A percentile compares a stretch with the other conserved stretches of the same genome.
phyloP scores from a whole-genome alignment of 2,329 filamentous ascomycete species.

The Cylindrodendrum hubeiense region DNA sequence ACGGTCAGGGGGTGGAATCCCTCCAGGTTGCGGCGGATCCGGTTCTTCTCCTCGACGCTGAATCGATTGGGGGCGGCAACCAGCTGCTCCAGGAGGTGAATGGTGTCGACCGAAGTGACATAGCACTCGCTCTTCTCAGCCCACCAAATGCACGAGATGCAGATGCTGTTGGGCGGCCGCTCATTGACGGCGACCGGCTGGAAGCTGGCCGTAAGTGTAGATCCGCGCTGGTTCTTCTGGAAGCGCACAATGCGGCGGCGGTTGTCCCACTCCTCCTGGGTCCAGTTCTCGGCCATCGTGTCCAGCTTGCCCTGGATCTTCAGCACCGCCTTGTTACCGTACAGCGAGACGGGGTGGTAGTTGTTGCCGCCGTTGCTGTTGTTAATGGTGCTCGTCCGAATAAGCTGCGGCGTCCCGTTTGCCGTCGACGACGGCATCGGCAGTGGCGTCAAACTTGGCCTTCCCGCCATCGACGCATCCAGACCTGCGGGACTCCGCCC shows the following conservation, averaged over 20 bases:
- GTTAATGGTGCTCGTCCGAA: slow-evolving; percentile 68
- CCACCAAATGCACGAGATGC: slow-evolving; percentile 98
- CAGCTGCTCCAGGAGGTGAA: slow-evolving; percentile 91
- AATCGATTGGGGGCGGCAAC: slow-evolving; percentile 82
- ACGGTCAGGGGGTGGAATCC: slow-evolving; percentile 94
- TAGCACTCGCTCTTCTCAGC: slow-evolving; percentile 90
- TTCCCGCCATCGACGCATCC: slow-evolving; percentile 57
- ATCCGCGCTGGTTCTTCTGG: slow-evolving; percentile 83
- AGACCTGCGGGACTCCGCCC: slow-evolving; percentile 58
- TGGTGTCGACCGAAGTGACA: slow-evolving; percentile 97
- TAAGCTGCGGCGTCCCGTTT: slow-evolving; percentile 59
- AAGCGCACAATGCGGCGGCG: slow-evolving; percentile 91
- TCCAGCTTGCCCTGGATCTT: slow-evolving; percentile 90
- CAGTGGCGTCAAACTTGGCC: slow-evolving; percentile 62
- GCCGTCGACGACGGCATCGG: slow-evolving; percentile 58
- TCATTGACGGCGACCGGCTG: slow-evolving; percentile 83
- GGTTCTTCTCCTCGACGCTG: slow-evolving; percentile 98
- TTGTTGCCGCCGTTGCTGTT: slow-evolving; percentile 54
- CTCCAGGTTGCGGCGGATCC: slow-evolving; percentile 94
- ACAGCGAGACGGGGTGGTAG: slow-evolving; percentile 85
- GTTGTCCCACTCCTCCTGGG: slow-evolving; percentile 80
- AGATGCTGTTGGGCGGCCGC: slow-evolving; percentile 85
- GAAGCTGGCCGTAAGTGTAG: slow-evolving; percentile 85
- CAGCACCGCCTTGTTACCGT: slow-evolving; percentile 85
- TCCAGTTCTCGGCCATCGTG: slow-evolving; percentile 87